These are phyloP conservation scores for Silene uniflora DNA, from an alignment of 148 eudicot genomes.

Conservation along the genomic window DNA sequence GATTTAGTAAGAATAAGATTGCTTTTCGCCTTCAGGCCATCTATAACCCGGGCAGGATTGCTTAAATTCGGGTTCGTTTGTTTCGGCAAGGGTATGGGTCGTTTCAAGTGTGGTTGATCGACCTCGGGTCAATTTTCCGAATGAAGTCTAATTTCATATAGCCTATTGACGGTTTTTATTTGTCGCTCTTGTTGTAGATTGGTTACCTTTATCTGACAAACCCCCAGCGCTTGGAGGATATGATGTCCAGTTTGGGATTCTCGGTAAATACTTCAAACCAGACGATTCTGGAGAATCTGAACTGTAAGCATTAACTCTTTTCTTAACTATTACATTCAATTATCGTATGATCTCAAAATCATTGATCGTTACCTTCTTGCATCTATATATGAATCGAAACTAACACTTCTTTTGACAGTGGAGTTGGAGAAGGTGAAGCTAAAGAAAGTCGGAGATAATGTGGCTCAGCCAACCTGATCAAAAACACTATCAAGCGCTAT, in stretches of 20 bases:
- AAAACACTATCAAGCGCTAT: conserved; percentile 1
- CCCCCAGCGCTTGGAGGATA: conserved; percentile 62
- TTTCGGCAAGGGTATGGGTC: too few relatives aligned
- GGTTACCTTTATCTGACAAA: conserved; percentile 90
- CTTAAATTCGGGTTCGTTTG: too few relatives aligned
- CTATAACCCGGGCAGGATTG: too few relatives aligned
- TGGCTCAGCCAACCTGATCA: conserved; percentile 16
- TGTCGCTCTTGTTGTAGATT: conserved; percentile 41
- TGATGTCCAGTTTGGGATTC: conserved; percentile 78
- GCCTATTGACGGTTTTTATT: not conserved
- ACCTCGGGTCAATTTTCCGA: not conserved
- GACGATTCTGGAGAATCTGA: conserved; percentile 32
- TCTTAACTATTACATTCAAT: not conserved
- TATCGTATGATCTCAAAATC: not conserved
- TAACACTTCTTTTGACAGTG: conserved; percentile 20
- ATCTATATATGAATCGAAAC: not conserved
- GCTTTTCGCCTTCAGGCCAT: too few relatives aligned
- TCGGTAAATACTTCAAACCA: conserved; percentile 49
- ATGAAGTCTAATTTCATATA: not conserved
- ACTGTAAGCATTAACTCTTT: conserved; percentile 28
- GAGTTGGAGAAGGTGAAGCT: conserved; percentile 32
- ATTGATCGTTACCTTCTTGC: not conserved
- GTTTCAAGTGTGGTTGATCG: too few relatives aligned
- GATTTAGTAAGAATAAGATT: too few relatives aligned
- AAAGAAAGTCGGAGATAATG: conserved; percentile 15